A percentile compares a stretch with the other conserved stretches of the same genome.
Evolutionary conservation across 805 yeast species (phyloP).

Genomic region (Candida nemodendra): DNA sequence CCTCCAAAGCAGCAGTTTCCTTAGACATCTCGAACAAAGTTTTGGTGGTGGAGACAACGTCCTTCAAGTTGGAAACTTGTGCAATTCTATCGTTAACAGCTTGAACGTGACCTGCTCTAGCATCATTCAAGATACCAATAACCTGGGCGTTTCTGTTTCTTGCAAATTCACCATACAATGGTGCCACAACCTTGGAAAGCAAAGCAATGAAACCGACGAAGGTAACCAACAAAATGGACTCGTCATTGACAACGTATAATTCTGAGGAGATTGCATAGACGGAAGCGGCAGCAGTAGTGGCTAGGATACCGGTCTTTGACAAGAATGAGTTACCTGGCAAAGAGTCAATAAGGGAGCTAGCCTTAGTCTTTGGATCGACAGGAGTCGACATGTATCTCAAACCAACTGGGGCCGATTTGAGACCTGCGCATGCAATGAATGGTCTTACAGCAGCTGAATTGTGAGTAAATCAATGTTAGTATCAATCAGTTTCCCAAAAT

Average conservation of each 20-base stretch:
- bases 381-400: constrained; percentile 63
- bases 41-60: constrained; percentile 88
- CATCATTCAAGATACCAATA: constrained; percentile 66
- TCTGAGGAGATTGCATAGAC: constrained; percentile 92
- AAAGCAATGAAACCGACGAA: constrained; percentile 75
- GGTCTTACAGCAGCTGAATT: constrained; percentile 35
- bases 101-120: constrained; percentile 85
- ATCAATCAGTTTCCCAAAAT: too few relatives aligned
- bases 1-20: constrained; percentile 96
- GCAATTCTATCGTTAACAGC: constrained; percentile 93
- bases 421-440: constrained; percentile 21
- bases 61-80: constrained; percentile 83
- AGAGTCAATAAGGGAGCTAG: constrained; percentile 83
- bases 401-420: constrained; percentile 44
- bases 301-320: constrained; percentile 92
- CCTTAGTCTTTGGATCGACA: constrained; percentile 87
- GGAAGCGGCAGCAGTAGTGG: constrained; percentile 93
- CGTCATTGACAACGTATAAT: constrained; percentile 90
- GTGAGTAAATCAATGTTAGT: constrained; percentile 16
- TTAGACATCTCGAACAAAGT: constrained; percentile 90
- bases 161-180: constrained; percentile 93
- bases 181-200: constrained; percentile 85
- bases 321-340: constrained; percentile 87
- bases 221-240: constrained; percentile 78
- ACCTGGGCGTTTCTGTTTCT: constrained; percentile 65